These are phyloP conservation scores for Nothophaeocryptopus gaeumannii DNA, from an alignment of 2,329 filamentous ascomycete genomes.

Conservation along the genomic window DNA sequence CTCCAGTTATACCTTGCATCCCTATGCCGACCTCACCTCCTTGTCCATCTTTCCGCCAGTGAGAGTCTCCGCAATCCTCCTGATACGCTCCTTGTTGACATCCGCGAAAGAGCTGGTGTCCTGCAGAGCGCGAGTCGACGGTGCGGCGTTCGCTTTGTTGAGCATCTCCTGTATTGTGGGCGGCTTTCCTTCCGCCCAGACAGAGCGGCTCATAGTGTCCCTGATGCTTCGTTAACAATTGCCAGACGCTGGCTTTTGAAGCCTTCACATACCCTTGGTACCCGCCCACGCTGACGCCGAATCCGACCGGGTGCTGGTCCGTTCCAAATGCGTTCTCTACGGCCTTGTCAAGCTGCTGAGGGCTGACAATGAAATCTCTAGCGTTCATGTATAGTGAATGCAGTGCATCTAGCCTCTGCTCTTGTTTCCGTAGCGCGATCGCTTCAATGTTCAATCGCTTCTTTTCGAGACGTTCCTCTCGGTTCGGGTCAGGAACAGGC, in stretches of 20 bases:
- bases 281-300: conserved; percentile 35
- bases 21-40: neutral
- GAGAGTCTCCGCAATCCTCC: conserved; percentile 63
- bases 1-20: too few species aligned
- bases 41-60: conserved; percentile 61
- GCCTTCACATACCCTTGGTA: neutral
- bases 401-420: conserved; percentile 58
- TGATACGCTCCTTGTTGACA: conserved; percentile 57
- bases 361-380: conserved; percentile 78
- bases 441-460: conserved; percentile 27
- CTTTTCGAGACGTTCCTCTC: conserved; percentile 55
- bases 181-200: conserved; percentile 53
- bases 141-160: conserved; percentile 32
- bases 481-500: conserved; percentile 58
- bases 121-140: conserved; percentile 35
- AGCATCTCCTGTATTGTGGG: conserved; percentile 50
- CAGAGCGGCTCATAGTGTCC: conserved; percentile 34
- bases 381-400: conserved; percentile 90
- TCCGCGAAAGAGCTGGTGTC: conserved; percentile 38
- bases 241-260: too few species aligned
- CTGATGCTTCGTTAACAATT: neutral
- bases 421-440: conserved; percentile 21
- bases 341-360: conserved; percentile 68
- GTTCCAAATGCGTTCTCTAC: conserved; percentile 76
- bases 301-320: conserved; percentile 42